Conservation (phyloP, 192 early-diverging fungal genomes). For the Rhizophagus prolifer region DNA sequence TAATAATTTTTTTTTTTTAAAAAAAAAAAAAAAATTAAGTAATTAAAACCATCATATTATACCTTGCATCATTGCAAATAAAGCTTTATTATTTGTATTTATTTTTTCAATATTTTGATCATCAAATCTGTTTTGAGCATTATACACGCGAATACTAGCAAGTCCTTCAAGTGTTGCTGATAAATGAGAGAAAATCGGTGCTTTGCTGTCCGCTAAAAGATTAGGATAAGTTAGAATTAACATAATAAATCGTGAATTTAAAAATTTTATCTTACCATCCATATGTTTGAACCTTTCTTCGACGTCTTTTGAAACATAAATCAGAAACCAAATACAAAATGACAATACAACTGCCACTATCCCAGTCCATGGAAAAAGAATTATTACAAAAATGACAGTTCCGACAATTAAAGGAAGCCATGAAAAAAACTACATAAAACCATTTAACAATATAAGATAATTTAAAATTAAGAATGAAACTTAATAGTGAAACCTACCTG, state of each 20-base stretch:
- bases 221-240: too few species aligned
- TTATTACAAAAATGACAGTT: constrained; percentile 55
- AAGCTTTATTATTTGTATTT: constrained; percentile 66
- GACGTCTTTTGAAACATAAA: constrained; percentile 41
- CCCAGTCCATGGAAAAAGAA: constrained; percentile 65
- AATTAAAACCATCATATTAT: constrained; percentile 2
- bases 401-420: constrained; percentile 45
- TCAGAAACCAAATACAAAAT: constrained; percentile 42
- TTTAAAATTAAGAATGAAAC: not conserved
- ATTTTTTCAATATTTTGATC: constrained; percentile 56
- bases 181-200: constrained; percentile 71
- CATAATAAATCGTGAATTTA: not conserved
- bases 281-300: constrained; percentile 58
- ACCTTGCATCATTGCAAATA: constrained; percentile 69
- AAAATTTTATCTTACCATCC: constrained; percentile 40
- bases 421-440: constrained; percentile 34
- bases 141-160: constrained; percentile 65
- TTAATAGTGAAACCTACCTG: constrained; percentile 11
- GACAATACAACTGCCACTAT: constrained; percentile 47
- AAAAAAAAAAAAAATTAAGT: too few species aligned
- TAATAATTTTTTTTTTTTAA: too few species aligned
- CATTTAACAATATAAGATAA: not conserved
- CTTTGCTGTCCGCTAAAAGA: constrained; percentile 60
- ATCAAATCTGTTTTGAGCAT: constrained; percentile 59
- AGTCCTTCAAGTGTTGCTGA: constrained; percentile 72